Percentiles rank a stretch among this genome's conserved stretches.
phyloP scores from a whole-genome alignment of 805 yeast species.

The Lachancea waltii region DNA sequence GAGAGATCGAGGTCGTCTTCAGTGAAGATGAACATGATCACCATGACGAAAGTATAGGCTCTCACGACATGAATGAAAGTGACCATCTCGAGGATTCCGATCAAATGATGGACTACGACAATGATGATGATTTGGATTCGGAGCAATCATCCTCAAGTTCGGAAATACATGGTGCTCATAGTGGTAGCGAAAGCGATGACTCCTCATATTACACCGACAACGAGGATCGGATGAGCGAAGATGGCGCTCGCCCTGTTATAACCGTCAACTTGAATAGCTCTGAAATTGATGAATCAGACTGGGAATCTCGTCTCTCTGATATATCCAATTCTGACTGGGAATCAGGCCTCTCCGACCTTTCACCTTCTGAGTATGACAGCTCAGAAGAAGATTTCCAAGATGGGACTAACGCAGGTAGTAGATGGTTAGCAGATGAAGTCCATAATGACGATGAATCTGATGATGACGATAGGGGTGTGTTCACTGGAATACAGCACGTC shows the following conservation, averaged over 20 bases:
- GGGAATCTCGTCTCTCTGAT: conserved; percentile 30
- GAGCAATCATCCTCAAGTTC: conserved; percentile 1
- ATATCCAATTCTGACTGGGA: conserved; percentile 32
- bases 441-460: conserved; percentile 29
- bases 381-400: conserved; percentile 16
- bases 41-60: conserved; percentile 21
- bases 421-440: conserved; percentile 28
- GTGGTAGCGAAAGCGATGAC: conserved; percentile 16
- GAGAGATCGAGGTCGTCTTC: conserved; percentile 30
- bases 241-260: conserved; percentile 29
- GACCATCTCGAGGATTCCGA: conserved; percentile 18
- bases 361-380: conserved; percentile 27
- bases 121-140: conserved; percentile 6
- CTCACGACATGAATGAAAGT: conserved; percentile 19
- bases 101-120: conserved; percentile 17
- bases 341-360: conserved; percentile 31
- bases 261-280: conserved; percentile 30
- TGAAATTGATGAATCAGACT: conserved; percentile 26
- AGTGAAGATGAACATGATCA: conserved; percentile 29
- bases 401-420: conserved; percentile 15
- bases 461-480: conserved; percentile 29
- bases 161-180: conserved; percentile 21
- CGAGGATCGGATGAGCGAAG: conserved; percentile 19
- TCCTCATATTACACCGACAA: conserved; percentile 8
- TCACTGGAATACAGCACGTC: conserved; percentile 31